Conservation (phyloP, 2,329 filamentous ascomycete genomes). For the Elsinoe arachidis region DNA sequence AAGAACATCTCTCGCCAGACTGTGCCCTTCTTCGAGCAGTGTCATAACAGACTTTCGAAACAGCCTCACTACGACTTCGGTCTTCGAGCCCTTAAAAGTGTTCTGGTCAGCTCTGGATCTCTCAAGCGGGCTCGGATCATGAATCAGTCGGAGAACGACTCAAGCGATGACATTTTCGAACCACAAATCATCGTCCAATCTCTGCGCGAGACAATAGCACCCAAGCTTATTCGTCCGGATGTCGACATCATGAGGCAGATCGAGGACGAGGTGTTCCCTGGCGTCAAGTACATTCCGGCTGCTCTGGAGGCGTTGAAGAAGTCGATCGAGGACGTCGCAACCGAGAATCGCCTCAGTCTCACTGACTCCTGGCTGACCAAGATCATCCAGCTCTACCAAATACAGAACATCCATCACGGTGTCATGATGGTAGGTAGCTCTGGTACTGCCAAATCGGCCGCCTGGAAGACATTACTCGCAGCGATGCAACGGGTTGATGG, state of each 20-base stretch:
- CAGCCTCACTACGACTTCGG: slow-evolving; percentile 99
- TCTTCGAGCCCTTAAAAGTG: slow-evolving; percentile 93
- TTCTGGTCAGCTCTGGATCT: slow-evolving; percentile 93
- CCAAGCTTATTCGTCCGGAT: slow-evolving; percentile 89
- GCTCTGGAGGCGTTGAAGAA: slow-evolving; percentile 70
- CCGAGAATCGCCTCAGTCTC: slow-evolving; percentile 77
- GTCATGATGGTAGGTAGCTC: slow-evolving; percentile 99
- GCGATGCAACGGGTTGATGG: slow-evolving; percentile 86
- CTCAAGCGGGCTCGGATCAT: slow-evolving; percentile 78
- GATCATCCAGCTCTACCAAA: slow-evolving; percentile 92
- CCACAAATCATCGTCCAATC: slow-evolving; percentile 98
- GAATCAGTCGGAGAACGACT: slow-evolving; percentile 44
- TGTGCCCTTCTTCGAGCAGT: slow-evolving; percentile 96
- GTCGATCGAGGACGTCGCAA: slow-evolving; percentile 74
- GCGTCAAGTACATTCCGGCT: slow-evolving; percentile 84
- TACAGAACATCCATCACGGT: slow-evolving; percentile 95
- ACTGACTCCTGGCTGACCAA: slow-evolving; percentile 97
- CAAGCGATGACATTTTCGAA: slow-evolving; percentile 64
- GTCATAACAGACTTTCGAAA: slow-evolving; percentile 71
- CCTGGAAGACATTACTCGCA: slow-evolving; percentile 87
- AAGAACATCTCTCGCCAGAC: slow-evolving; percentile 91
- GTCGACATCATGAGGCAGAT: slow-evolving; percentile 80
- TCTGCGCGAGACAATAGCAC: slow-evolving; percentile 94
- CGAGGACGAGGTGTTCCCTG: slow-evolving; percentile 80
- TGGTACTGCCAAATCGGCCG: slow-evolving; percentile 91